phyloP scores from a whole-genome alignment of 257 asterid species.

The Leptodermis oblonga region DNA sequence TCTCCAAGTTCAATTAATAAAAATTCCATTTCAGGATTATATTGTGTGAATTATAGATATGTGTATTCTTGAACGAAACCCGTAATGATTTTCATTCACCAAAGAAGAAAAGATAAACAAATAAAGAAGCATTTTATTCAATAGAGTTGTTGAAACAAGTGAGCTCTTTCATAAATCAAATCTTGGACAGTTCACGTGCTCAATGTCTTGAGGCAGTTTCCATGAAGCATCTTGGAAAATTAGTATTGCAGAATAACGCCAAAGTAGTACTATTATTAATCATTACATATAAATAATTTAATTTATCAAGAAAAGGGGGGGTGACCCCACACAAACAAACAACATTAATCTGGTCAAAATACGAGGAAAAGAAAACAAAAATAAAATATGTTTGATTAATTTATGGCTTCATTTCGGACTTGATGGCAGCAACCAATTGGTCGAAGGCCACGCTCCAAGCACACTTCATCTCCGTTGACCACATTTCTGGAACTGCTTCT shows the following conservation, averaged over 20 bases:
- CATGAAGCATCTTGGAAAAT: neutral
- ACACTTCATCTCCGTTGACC: constrained; percentile 68
- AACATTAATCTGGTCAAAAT: neutral
- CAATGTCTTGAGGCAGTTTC: constrained; percentile 5
- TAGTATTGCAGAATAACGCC: neutral
- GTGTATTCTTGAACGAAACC: too few species aligned
- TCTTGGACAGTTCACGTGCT: constrained; percentile 2
- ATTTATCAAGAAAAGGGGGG: too few species aligned
- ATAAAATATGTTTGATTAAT: neutral
- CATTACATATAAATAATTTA: too few species aligned
- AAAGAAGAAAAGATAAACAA: too few species aligned
- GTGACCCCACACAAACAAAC: too few species aligned
- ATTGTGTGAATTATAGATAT: too few species aligned
- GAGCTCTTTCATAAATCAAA: too few species aligned
- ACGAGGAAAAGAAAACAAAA: neutral
- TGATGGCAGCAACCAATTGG: constrained; percentile 75
- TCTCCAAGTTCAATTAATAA: too few species aligned
- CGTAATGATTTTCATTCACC: too few species aligned
- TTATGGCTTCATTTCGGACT: constrained; percentile 57
- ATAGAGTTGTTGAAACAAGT: too few species aligned
- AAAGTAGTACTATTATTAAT: neutral
- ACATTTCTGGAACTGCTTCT: constrained; percentile 75
- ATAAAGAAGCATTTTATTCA: too few species aligned
- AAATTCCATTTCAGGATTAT: too few species aligned
- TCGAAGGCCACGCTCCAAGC: constrained; percentile 80